Base-by-base conservation (phyloP, 495 filamentous ascomycete genomes). In the Penicillium odoratum region DNA sequence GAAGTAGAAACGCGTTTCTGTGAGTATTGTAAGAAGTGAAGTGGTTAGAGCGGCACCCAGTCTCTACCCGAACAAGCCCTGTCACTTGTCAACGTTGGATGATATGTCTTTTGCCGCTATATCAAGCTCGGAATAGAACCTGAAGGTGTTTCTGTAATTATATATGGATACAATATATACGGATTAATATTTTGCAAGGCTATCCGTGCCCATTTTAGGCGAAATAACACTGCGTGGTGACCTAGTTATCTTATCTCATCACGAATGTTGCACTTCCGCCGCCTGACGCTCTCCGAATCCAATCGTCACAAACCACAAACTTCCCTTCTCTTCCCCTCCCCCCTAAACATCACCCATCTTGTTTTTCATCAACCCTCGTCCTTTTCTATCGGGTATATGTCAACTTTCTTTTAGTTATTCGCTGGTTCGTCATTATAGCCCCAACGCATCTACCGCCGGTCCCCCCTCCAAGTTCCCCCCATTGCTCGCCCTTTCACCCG, bases 281-380 rank as follows among this genome's bases (percentile, higher is more conserved):
- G 64, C 69, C 70, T 75, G 56, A 53, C 73, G 69, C 65, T 70
- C 73, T 67, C 73, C 74, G 71, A 68, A 73, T 65, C 59, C 54
- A 61, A 60, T 63, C 68, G 72, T 68, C 72, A 73, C 65, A 60
- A 63, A 61, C 63, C 54, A 62, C 68, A 46, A 62, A 66, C 30
- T 64, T 36, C 53, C 66, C 61, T 53, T 52, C 25, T 59, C 52
- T 58, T 45, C 54, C 56, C 53, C 51, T 51, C 56, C 44, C n/a
- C 51, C 40, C 33, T 46, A 30, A 30, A 31, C 55, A 42, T 60
- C 16, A 53, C 38, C 48, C 40, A 21, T 44, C 31, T 9, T 29
- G 40, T 34, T 48, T 33, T 8, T 13, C 31, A 29, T 53, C 31
- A 56, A 42, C 40, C 26, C 55, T 48, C 29, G 30, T 40, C n/a